These are phyloP conservation scores for Podospora conica DNA, from an alignment of 495 filamentous ascomycete species.

Conservation along the genomic window DNA sequence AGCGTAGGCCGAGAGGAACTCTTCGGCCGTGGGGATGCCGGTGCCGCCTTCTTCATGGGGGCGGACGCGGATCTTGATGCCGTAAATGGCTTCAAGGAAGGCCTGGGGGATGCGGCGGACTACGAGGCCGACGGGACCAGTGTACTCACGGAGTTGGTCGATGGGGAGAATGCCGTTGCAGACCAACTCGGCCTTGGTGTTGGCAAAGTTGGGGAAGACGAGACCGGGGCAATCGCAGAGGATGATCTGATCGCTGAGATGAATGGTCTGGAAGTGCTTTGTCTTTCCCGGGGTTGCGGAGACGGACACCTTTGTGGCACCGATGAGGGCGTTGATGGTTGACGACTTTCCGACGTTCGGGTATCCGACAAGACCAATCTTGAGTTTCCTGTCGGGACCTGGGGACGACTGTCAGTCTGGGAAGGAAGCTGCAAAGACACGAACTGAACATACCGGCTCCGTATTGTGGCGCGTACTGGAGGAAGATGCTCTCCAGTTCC, in stretches of 20 bases:
- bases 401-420: neutral
- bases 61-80: conserved; percentile 76
- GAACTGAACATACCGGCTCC: conserved; percentile 34
- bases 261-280: conserved; percentile 99
- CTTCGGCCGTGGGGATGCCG: conserved; percentile 79
- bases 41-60: conserved; percentile 91
- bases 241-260: conserved; percentile 79
- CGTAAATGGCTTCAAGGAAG: conserved; percentile 89
- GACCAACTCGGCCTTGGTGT: conserved; percentile 93
- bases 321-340: conserved; percentile 96
- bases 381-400: conserved; percentile 57
- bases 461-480: conserved; percentile 61
- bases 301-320: conserved; percentile 97
- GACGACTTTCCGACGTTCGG: conserved; percentile 99
- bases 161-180: conserved; percentile 94
- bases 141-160: conserved; percentile 93
- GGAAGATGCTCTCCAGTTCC: conserved; percentile 84
- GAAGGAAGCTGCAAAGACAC: neutral
- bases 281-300: conserved; percentile 97
- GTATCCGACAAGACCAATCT: conserved; percentile 94
- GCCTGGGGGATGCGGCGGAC: conserved; percentile 82
- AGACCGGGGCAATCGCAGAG: conserved; percentile 98
- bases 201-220: conserved; percentile 97
- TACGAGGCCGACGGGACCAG: conserved; percentile 80
- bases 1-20: conserved; percentile 82